A percentile compares a stretch with the other conserved stretches of the same genome.
phyloP scores from a whole-genome alignment of 1,284 basidiomycete species.

The Singerocomus rubriflavus region DNA sequence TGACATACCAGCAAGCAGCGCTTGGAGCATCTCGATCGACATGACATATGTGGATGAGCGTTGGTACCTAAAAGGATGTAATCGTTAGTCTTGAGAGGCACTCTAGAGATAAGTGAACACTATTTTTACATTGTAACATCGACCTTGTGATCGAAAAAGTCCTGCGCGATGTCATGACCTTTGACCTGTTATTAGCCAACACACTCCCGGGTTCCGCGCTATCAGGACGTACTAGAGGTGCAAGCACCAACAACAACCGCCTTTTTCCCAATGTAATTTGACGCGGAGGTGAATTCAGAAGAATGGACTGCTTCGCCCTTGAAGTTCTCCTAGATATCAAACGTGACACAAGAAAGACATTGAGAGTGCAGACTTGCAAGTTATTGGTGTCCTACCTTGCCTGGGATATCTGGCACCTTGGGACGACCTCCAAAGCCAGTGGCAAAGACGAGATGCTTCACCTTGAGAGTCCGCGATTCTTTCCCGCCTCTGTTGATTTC shows the following conservation, averaged over 20 bases:
- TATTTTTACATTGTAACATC: constrained; percentile 29
- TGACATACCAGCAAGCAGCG: constrained; percentile 19
- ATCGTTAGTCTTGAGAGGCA: constrained; percentile 1
- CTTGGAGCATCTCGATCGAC: constrained; percentile 15
- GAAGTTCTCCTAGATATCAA: constrained; percentile 19
- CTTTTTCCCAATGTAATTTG: constrained; percentile 41
- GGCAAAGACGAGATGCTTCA: constrained; percentile 39
- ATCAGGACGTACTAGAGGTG: constrained; percentile 31
- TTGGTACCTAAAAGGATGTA: constrained; percentile 20
- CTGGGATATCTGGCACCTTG: constrained; percentile 31
- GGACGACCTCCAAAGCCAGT: constrained; percentile 40
- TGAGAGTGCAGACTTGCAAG: too few relatives aligned
- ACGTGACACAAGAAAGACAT: too few relatives aligned
- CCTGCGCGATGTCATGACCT: constrained; percentile 30
- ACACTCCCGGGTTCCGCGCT: neutral
- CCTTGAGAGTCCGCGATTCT: constrained; percentile 29
- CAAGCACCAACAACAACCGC: constrained; percentile 45
- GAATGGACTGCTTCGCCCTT: constrained; percentile 38
- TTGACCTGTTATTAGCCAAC: constrained; percentile 3
- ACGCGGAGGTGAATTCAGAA: constrained; percentile 34
- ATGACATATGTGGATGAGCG: constrained; percentile 31
- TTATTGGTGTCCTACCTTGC: constrained; percentile 14
- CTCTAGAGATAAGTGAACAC: neutral
- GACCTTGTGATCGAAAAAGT: constrained; percentile 20
- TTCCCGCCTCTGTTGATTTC: constrained; percentile 31